Evolutionary conservation across 148 eudicot genomes (phyloP).

Genomic region (Salicornia ramosissima): DNA sequence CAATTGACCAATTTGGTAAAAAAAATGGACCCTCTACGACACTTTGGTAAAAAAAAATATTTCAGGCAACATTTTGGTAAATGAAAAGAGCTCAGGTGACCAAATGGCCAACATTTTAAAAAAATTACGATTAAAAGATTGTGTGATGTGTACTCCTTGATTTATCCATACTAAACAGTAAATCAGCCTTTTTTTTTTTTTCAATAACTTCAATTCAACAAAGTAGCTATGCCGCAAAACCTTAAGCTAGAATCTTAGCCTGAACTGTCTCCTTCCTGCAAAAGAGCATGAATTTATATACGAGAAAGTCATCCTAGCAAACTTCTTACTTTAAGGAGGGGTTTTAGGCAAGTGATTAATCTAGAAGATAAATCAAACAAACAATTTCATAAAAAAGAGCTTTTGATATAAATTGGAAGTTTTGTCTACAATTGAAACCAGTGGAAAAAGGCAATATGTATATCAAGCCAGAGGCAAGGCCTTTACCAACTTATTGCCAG

Average conservation of each 20-base stretch:
- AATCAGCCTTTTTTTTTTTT: not conserved
- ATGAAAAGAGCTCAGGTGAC: no score
- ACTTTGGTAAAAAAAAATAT: no score
- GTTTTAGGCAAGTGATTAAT: not conserved
- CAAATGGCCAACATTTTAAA: no score
- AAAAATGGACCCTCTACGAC: no score
- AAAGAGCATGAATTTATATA: not conserved
- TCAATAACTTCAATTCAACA: not conserved
- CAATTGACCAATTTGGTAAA: no score
- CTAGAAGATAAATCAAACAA: not conserved
- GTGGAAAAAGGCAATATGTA: not conserved
- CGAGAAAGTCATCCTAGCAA: not conserved
- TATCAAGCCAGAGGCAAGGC: not conserved
- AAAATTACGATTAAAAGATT: no score
- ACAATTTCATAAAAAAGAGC: not conserved
- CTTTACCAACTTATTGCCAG: not conserved
- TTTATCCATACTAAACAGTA: no score
- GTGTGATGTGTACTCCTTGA: no score
- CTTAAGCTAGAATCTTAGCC: conserved; percentile 17
- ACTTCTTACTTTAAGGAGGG: not conserved
- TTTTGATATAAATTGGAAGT: not conserved
- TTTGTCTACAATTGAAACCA: not conserved
- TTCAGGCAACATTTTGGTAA: no score
- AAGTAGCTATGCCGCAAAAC: conserved; percentile 3
- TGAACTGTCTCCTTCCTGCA: conserved; percentile 27